phyloP scores from a whole-genome alignment of 352 stramenopile species.

The Globisporangium iwayamae region DNA sequence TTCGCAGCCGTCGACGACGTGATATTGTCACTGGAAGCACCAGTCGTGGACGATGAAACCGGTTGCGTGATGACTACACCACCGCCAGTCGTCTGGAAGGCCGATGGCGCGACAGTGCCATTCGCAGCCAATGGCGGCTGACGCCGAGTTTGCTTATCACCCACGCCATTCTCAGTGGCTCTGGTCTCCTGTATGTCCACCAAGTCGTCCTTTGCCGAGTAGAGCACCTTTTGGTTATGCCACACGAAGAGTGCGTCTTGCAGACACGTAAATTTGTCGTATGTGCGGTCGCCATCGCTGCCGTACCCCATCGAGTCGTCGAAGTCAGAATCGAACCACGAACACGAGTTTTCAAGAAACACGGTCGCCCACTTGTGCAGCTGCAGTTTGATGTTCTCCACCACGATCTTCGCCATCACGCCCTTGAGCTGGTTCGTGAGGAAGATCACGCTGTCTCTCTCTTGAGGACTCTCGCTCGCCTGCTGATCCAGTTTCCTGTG shows the following conservation, averaged over 20 bases:
- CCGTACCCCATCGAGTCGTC: slow-evolving; percentile 39
- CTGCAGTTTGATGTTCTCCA: slow-evolving; percentile 64
- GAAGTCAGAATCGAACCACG: slow-evolving; percentile 58
- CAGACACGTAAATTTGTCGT: slow-evolving; percentile 82
- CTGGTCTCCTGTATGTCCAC: slow-evolving; percentile 4
- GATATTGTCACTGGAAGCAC: not conserved
- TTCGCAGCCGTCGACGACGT: not conserved
- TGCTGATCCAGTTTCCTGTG: slow-evolving; percentile 18
- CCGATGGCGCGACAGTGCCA: not conserved
- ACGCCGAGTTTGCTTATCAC: not conserved
- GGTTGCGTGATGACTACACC: not conserved
- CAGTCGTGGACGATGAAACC: not conserved
- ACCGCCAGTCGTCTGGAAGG: not conserved
- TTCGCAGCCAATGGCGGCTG: not conserved
- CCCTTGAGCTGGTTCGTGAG: slow-evolving; percentile 64
- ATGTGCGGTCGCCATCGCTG: slow-evolving; percentile 45
- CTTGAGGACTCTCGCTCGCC: not conserved
- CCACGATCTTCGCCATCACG: slow-evolving; percentile 36
- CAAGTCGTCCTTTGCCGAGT: slow-evolving; percentile 47
- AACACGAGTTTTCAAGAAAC: slow-evolving; percentile 59
- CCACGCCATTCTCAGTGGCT: not conserved
- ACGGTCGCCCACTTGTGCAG: slow-evolving; percentile 74
- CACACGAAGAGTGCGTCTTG: slow-evolving; percentile 73
- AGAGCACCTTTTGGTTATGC: slow-evolving; percentile 57
- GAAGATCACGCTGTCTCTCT: slow-evolving; percentile 22